phyloP scores from a whole-genome alignment of 306 rosid genomes.

The Acacia acuminata region DNA sequence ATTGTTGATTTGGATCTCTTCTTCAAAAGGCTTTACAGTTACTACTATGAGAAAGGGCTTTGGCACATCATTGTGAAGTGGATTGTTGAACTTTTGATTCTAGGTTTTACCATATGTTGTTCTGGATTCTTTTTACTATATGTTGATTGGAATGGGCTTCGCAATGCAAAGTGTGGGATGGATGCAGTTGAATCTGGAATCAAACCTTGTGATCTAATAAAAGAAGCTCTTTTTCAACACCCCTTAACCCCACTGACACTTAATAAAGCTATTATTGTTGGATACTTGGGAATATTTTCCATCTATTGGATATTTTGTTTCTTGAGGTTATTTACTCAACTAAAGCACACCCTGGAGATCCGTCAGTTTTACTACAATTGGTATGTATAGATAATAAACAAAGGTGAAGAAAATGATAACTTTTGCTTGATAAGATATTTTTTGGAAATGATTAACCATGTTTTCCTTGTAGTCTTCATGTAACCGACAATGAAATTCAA shows the following conservation, averaged over 20 bases:
- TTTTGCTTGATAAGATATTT: not conserved
- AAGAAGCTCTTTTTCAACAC: constrained; percentile 79
- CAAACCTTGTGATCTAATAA: constrained; percentile 90
- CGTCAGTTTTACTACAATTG: constrained; percentile 81
- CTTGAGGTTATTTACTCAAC: constrained; percentile 85
- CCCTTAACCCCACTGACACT: constrained; percentile 86
- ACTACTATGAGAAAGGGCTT: constrained; percentile 92
- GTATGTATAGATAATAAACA: constrained; percentile 38
- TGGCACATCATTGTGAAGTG: constrained; percentile 89
- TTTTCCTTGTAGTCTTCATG: constrained; percentile 69
- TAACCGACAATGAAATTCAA: constrained; percentile 83
- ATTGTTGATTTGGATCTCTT: constrained; percentile 93
- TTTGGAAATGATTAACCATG: constrained; percentile 19
- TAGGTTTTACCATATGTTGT: constrained; percentile 83
- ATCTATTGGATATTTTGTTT: constrained; percentile 89
- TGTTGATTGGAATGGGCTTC: constrained; percentile 96
- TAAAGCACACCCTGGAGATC: constrained; percentile 65
- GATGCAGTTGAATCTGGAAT: constrained; percentile 90
- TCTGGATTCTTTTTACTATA: constrained; percentile 81
- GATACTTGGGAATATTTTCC: constrained; percentile 87
- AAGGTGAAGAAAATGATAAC: constrained; percentile 11
- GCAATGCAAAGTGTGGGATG: constrained; percentile 96
- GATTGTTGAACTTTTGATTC: constrained; percentile 89
- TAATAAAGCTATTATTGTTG: constrained; percentile 74
- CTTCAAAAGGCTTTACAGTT: constrained; percentile 87